phyloP scores from a whole-genome alignment of 2,329 filamentous ascomycete species.

The Epicoccum sorghinum region DNA sequence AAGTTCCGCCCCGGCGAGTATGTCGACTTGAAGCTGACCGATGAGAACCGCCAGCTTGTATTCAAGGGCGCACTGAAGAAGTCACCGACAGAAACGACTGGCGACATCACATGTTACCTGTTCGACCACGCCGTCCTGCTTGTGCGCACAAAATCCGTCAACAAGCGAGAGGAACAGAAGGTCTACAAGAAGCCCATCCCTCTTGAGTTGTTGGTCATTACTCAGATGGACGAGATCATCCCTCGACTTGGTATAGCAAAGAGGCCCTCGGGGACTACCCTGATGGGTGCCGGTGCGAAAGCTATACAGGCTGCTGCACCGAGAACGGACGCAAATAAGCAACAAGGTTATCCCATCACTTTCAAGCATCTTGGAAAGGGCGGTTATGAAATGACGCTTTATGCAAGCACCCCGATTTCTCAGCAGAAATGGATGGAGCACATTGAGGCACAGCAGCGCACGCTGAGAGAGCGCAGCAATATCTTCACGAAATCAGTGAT shows the following conservation, averaged over 20 bases:
- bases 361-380: slow-evolving; percentile 96
- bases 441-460: slow-evolving; percentile 88
- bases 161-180: slow-evolving; percentile 92
- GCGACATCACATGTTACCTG: slow-evolving; percentile 91
- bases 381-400: slow-evolving; percentile 90
- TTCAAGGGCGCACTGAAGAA: slow-evolving; percentile 97
- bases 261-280: slow-evolving; percentile 78
- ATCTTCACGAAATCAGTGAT: slow-evolving; percentile 72
- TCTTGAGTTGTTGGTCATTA: slow-evolving; percentile 87
- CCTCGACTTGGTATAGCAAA: slow-evolving; percentile 81
- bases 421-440: slow-evolving; percentile 97
- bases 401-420: slow-evolving; percentile 81
- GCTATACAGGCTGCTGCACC: slow-evolving; percentile 57
- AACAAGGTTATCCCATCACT: slow-evolving; percentile 90
- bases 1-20: slow-evolving; percentile 89
- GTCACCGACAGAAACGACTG: slow-evolving; percentile 76
- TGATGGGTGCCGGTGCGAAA: slow-evolving; percentile 57
- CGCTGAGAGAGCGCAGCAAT: slow-evolving; percentile 76
- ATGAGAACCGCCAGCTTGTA: slow-evolving; percentile 89
- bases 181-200: slow-evolving; percentile 96
- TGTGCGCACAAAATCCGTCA: slow-evolving; percentile 87
- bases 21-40: slow-evolving; percentile 91
- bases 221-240: slow-evolving; percentile 96
- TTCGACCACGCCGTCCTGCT: slow-evolving; percentile 96
- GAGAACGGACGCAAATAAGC: slow-evolving; percentile 49